Percentiles rank a stretch among this genome's conserved stretches.
Evolutionary conservation across 768 basidiomycete species (phyloP).

Genomic region (Phylloporus sp.): DNA sequence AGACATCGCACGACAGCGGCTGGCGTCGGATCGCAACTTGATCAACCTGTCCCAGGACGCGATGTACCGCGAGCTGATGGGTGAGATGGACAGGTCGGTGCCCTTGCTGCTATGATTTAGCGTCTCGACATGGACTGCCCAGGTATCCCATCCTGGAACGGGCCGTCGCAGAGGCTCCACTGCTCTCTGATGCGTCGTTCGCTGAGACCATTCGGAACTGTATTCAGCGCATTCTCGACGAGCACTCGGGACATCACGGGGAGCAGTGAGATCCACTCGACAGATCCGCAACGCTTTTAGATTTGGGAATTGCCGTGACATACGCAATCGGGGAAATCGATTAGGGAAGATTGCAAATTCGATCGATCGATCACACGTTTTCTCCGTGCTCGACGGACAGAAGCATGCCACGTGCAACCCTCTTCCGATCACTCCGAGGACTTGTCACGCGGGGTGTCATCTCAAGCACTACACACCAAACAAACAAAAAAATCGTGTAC

Average conservation of each 20-base stretch:
- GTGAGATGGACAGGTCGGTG: conserved; percentile 64
- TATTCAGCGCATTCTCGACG: conserved; percentile 42
- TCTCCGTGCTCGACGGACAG: conserved; percentile 3
- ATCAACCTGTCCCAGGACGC: conserved; percentile 47
- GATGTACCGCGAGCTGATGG: conserved; percentile 58
- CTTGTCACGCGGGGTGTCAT: background rate
- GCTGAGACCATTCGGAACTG: conserved; percentile 38
- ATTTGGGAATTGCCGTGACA: background rate
- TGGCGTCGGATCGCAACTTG: conserved; percentile 50
- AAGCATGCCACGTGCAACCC: background rate
- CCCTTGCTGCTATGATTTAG: background rate
- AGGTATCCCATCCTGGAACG: conserved; percentile 68
- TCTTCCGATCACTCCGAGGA: conserved; percentile 4
- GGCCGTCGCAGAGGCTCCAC: conserved; percentile 46
- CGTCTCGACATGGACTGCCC: background rate
- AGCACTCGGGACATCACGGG: conserved; percentile 21
- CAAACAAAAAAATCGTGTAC: background rate
- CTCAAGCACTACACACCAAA: background rate
- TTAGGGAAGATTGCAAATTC: background rate
- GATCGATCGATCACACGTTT: conserved; percentile 4
- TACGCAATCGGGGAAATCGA: background rate
- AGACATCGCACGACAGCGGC: conserved; percentile 53
- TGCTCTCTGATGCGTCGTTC: conserved; percentile 47
- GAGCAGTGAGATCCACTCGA: background rate
- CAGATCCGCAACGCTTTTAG: background rate